A percentile compares a stretch with the other conserved stretches of the same genome.
Conservation (phyloP, 2,329 filamentous ascomycete species). For the Pseudopithomyces chartarum region DNA sequence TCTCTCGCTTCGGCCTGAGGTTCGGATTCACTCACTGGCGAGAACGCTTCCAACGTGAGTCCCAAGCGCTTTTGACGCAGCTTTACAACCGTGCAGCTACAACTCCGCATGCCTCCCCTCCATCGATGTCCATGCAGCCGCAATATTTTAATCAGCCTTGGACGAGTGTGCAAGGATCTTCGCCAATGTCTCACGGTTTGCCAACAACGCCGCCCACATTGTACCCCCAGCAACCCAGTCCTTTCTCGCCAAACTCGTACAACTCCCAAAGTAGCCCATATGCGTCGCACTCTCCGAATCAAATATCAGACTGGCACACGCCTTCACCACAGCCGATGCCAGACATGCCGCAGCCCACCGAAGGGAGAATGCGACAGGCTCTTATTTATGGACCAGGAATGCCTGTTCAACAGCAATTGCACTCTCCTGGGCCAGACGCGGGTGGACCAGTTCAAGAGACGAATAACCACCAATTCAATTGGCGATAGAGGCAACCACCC, state of each 20-base stretch:
- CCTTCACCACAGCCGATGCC: conserved; percentile 35
- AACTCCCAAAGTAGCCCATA: conserved; percentile 26
- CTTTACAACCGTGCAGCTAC: conserved; percentile 45
- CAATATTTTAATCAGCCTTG: conserved; percentile 31
- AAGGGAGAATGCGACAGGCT: conserved; percentile 36
- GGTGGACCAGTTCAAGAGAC: conserved; percentile 1
- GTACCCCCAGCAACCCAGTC: conserved; percentile 34
- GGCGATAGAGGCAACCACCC: background rate
- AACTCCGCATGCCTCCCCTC: conserved; percentile 32
- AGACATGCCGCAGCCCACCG: conserved; percentile 39
- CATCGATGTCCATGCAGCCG: conserved; percentile 10
- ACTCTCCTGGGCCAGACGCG: background rate
- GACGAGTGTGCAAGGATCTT: conserved; percentile 29
- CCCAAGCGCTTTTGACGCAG: conserved; percentile 46
- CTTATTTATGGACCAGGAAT: conserved; percentile 36
- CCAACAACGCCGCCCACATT: conserved; percentile 38
- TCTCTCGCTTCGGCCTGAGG: conserved; percentile 52
- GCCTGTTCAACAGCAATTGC: conserved; percentile 12
- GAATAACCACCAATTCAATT: background rate
- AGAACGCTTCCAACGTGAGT: conserved; percentile 54
- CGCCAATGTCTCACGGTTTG: conserved; percentile 27
- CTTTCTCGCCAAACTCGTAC: conserved; percentile 36
- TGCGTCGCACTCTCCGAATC: conserved; percentile 11
- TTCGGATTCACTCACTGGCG: conserved; percentile 58
- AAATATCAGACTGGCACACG: conserved; percentile 22